Evolutionary conservation across 2,329 filamentous ascomycete genomes (phyloP), one percentile per base, ranked within the genome.

Genomic region (Nectriaceae sp.): DNA sequence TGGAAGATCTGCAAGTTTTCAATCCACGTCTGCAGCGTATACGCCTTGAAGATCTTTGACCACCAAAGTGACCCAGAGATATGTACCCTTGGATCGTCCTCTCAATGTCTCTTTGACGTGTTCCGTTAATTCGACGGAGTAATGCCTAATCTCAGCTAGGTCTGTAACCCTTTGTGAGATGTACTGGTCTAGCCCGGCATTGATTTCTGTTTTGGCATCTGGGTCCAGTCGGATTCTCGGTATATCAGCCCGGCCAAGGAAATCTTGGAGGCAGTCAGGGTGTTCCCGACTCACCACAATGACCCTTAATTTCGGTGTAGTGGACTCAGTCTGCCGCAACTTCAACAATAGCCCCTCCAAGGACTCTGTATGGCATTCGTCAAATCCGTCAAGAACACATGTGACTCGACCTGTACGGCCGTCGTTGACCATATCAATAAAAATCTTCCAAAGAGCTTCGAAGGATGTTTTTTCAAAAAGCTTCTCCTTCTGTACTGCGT

Each of bases 31-130:
- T 31, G 8, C 26, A 10, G 8, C 15, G 10, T 31, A 15, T 8
- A 31, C 15, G 15, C 15, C 8, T 8, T 8, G 26, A 15, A 48
- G 36, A 20, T 48, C 46, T 4, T 44, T 19, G 11, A 21, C 20
- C 4, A 44, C 22, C 10, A 48, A 43, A 13, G 24, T 43, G 15
- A 44, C 46, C 46, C 41, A 48, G 3, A 48, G 36, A 15, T 44
- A 48, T 4, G 41, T 35, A n/a, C 26, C 24, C 10, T 44, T 36
- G 4, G 46, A 29, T 24, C 26, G 8, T 6, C 21, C 26, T 8
- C 21, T 8, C 4, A 24, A 20, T 20, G 5, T 40, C 22, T 22
- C 11, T 4, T 24, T 18, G 22, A 18, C 35, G 15, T 39, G 22
- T 33, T 19, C 16, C 8, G 10, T 8, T 31, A 31, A 31, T 15